Conservation (phyloP, 2,329 filamentous ascomycete genomes). For the Boeremia lycopersici region DNA sequence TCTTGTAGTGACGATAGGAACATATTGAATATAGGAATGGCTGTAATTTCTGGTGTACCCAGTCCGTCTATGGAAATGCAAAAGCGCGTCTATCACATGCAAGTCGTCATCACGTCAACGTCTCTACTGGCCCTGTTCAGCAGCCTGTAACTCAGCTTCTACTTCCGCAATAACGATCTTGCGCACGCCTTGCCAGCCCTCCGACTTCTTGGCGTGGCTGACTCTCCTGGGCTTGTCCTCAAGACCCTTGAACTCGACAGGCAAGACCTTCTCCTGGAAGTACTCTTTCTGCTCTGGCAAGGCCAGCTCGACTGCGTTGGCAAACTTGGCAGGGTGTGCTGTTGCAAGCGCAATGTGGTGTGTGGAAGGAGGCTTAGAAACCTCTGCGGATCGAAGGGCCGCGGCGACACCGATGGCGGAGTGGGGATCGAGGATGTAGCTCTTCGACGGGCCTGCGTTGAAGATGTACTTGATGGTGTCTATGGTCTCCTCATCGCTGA, state of each 20-base stretch:
- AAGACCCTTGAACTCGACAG: constrained; percentile 79
- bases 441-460: constrained; percentile 54
- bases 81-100: constrained; percentile 12
- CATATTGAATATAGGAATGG: not conserved
- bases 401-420: constrained; percentile 85
- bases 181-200: constrained; percentile 75
- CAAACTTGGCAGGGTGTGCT: constrained; percentile 95
- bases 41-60: constrained; percentile 1
- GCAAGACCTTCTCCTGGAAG: constrained; percentile 77
- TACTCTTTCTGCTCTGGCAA: constrained; percentile 75
- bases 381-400: constrained; percentile 69
- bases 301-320: constrained; percentile 80
- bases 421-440: constrained; percentile 91
- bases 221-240: constrained; percentile 77
- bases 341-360: constrained; percentile 87
- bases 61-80: constrained; percentile 3
- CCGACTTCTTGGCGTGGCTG: constrained; percentile 66
- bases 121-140: constrained; percentile 29
- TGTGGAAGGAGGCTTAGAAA: constrained; percentile 54
- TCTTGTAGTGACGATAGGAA: not conserved
- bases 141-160: constrained; percentile 51
- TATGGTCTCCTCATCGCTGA: constrained; percentile 60
- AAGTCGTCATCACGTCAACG: constrained; percentile 1
- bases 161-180: constrained; percentile 78
- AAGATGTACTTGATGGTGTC: constrained; percentile 55